phyloP scores from a whole-genome alignment of 306 rosid genomes.

The Hylodesmum podocarpum region DNA sequence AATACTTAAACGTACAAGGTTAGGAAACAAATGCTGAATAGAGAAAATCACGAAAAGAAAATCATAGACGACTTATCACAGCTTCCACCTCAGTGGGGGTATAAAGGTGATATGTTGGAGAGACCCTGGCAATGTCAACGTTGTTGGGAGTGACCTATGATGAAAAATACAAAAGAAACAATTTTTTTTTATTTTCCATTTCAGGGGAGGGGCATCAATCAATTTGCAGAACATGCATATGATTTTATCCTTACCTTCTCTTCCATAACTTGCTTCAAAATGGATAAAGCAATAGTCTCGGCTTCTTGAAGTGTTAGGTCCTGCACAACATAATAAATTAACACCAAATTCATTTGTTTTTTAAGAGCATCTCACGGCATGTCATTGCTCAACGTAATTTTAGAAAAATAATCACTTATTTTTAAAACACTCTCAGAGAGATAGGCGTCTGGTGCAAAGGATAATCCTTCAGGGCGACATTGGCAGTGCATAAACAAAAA shows the following conservation, averaged over 20 bases:
- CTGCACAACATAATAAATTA: constrained; percentile 43
- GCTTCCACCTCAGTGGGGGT: constrained; percentile 92
- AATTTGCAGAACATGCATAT: background rate
- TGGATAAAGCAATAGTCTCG: constrained; percentile 92
- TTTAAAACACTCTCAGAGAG: background rate
- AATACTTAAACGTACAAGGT: background rate
- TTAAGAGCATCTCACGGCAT: background rate
- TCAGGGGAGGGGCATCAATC: background rate
- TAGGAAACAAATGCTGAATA: background rate
- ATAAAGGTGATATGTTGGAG: constrained; percentile 83
- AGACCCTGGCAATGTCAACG: constrained; percentile 93
- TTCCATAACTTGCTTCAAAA: constrained; percentile 99
- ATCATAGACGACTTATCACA: constrained; percentile 84
- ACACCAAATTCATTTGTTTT: constrained; percentile 11
- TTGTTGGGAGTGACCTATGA: constrained; percentile 90
- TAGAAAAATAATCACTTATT: background rate
- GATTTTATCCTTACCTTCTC: constrained; percentile 70
- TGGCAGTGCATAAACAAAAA: background rate
- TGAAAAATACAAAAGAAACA: background rate
- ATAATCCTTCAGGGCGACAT: background rate
- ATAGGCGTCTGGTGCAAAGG: too few species aligned
- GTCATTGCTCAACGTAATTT: background rate
- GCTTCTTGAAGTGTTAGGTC: constrained; percentile 94
- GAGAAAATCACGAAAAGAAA: background rate
- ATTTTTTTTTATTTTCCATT: background rate